These are phyloP conservation scores for Begonia peltatifolia DNA, from an alignment of 306 rosid species.

Conservation along the genomic window DNA sequence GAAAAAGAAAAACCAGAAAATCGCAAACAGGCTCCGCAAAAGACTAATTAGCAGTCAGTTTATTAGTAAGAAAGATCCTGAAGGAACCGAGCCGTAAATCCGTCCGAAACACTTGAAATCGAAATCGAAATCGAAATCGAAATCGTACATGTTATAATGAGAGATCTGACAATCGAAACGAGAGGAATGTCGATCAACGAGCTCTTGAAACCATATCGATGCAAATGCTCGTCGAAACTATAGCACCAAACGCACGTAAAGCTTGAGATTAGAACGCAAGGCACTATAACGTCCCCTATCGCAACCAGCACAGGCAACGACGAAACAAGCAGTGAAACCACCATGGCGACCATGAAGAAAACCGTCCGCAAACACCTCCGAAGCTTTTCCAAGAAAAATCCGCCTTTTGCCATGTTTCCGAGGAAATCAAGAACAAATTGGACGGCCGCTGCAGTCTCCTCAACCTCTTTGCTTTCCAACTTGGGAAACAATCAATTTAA, in stretches of 20 bases:
- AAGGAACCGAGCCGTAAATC: too few relatives aligned
- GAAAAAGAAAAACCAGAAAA: too few relatives aligned
- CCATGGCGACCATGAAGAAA: constrained; percentile 75
- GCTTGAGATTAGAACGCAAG: constrained; percentile 58
- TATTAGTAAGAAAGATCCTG: too few relatives aligned
- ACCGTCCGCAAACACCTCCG: constrained; percentile 61
- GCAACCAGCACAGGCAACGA: constrained; percentile 84
- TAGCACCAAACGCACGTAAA: constrained; percentile 69
- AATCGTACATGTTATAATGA: constrained; percentile 59
- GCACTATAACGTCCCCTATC: constrained; percentile 52
- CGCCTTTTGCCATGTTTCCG: constrained; percentile 60
- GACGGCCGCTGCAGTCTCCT: not conserved
- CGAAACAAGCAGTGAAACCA: constrained; percentile 63
- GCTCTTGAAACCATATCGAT: constrained; percentile 78
- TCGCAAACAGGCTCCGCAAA: too few relatives aligned
- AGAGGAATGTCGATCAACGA: constrained; percentile 83
- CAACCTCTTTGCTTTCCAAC: too few relatives aligned
- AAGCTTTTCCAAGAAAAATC: constrained; percentile 50
- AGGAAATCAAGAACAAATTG: constrained; percentile 9
- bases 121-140: constrained; percentile 10
- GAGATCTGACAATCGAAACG: constrained; percentile 72
- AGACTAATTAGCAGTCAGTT: too few relatives aligned
- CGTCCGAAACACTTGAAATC: not conserved
- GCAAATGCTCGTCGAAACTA: constrained; percentile 51
- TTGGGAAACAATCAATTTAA: too few relatives aligned